Conservation (phyloP, 768 basidiomycete species). For the Phylloporus scabripes region DNA sequence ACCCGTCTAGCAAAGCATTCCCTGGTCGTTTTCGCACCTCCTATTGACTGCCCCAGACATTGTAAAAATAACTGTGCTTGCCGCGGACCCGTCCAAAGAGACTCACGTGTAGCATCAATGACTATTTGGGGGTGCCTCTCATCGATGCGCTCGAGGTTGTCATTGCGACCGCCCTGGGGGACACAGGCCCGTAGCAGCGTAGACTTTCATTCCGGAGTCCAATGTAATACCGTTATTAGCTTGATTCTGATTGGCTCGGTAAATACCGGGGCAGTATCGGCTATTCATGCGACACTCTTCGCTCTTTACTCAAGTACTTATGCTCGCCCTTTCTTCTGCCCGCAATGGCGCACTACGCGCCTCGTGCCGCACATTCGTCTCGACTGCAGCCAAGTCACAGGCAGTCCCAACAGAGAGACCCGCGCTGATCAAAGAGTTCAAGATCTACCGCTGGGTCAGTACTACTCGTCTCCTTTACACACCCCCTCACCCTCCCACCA, state of each 20-base stretch:
- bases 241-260: conserved; percentile 23
- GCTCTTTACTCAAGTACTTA: conserved; percentile 12
- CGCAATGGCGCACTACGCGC: conserved; percentile 7
- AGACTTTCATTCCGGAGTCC: too few relatives aligned
- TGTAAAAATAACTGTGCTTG: neutral
- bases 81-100: neutral
- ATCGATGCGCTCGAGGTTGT: conserved; percentile 5
- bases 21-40: conserved; percentile 11
- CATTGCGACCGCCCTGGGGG: conserved; percentile 7
- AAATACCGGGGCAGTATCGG: conserved; percentile 8
- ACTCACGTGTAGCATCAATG: neutral
- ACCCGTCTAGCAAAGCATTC: conserved; percentile 14
- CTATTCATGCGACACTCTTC: conserved; percentile 20
- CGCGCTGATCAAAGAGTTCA: conserved; percentile 84
- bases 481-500: conserved; percentile 16
- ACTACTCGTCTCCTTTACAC: neutral
- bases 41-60: neutral
- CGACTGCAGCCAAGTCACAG: conserved; percentile 23
- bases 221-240: neutral
- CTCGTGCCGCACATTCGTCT: conserved; percentile 28
- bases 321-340: neutral
- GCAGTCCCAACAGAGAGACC: conserved; percentile 60
- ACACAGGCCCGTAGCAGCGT: too few relatives aligned
- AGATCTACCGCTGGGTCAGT: conserved; percentile 95
- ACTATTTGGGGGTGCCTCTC: neutral